Evolutionary conservation across 2,329 filamentous ascomycete species (phyloP).

Genomic region (Colletotrichum limetticola): DNA sequence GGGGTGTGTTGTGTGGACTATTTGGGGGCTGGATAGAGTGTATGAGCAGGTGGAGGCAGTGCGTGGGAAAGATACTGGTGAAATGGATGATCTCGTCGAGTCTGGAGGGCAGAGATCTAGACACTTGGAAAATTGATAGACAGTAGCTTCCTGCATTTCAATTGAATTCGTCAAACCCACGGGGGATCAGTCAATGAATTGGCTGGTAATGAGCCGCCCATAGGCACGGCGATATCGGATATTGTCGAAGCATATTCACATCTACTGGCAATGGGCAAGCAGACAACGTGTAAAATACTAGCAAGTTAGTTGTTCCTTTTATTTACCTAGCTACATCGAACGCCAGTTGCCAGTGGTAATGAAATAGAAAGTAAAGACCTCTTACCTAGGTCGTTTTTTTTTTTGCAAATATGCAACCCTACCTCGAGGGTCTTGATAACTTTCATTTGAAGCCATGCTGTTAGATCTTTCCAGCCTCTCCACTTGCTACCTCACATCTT

Average conservation of each 20-base stretch:
- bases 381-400: neutral
- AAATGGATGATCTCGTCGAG: constrained; percentile 4
- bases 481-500: constrained; percentile 51
- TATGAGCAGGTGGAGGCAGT: neutral
- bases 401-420: neutral
- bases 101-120: neutral
- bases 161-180: neutral
- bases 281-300: neutral
- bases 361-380: neutral
- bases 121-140: neutral
- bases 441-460: neutral
- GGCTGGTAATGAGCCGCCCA: neutral
- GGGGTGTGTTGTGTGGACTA: constrained; percentile 6
- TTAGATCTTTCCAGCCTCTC: neutral
- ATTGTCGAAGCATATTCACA: neutral
- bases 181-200: neutral
- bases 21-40: constrained; percentile 4
- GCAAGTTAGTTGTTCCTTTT: neutral
- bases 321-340: neutral
- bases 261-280: neutral
- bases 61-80: neutral
- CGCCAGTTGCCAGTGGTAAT: neutral
- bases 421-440: neutral
- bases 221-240: neutral
- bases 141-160: neutral